These are phyloP conservation scores for Aspergillus sclerotiicarbonarius DNA, from an alignment of 495 filamentous ascomycete species.

Conservation along the genomic window DNA sequence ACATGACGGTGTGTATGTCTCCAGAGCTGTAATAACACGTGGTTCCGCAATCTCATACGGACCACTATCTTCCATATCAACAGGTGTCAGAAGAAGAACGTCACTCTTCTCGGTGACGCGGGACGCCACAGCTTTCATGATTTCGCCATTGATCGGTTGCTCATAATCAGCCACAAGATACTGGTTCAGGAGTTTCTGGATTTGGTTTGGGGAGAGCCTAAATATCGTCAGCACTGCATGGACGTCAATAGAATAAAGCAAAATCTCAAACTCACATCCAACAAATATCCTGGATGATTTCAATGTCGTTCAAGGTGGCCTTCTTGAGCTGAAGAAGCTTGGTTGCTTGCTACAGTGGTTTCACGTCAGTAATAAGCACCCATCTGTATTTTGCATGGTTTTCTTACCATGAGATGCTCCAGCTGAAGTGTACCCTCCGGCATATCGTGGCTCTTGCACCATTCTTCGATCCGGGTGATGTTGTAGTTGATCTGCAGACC, in stretches of 20 bases:
- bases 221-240: conserved; percentile 10
- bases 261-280: conserved; percentile 74
- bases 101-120: conserved; percentile 98
- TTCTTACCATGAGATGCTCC: conserved; percentile 90
- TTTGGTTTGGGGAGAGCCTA: conserved; percentile 96
- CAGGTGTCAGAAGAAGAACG: conserved; percentile 84
- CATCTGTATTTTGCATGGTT: background rate
- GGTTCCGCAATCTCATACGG: conserved; percentile 99
- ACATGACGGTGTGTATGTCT: conserved; percentile 98
- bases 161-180: conserved; percentile 99
- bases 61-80: conserved; percentile 99
- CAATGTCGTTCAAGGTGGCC: conserved; percentile 97
- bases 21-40: conserved; percentile 88
- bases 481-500: conserved; percentile 99
- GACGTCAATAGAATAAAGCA: background rate
- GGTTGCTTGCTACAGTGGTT: conserved; percentile 75
- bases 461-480: conserved; percentile 98
- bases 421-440: conserved; percentile 96
- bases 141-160: conserved; percentile 98
- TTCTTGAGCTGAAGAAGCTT: conserved; percentile 99
- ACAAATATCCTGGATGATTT: conserved; percentile 99
- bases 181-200: conserved; percentile 97
- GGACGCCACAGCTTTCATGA: conserved; percentile 99
- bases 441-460: conserved; percentile 99
- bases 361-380: conserved; percentile 25